Evolutionary conservation across 2,329 filamentous ascomycete species (phyloP), one percentile per base, ranked within the genome.

Genomic region (Pseudogymnoascus sp.): DNA sequence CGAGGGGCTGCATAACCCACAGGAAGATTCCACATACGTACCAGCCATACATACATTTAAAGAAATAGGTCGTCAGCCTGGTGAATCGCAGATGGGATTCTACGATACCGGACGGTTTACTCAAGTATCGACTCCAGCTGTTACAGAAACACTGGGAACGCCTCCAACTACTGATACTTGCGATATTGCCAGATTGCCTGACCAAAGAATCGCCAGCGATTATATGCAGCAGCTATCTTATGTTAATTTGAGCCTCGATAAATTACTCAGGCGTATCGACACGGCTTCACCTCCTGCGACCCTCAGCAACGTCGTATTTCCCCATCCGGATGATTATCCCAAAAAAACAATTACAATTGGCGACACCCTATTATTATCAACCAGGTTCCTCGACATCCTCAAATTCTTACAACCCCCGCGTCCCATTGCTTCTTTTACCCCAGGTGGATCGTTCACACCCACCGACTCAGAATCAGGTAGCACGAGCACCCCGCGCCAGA

Each of bases 221-320:
- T 54, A 54, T 14, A 54, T 54, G 43, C 43, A 54, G 43, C 43
- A 54, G 43, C 43, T 54, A 30, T 54, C 43, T 6, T 54, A 54
- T 54, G 43, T 54, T 12, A 54, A 54, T 30, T 30, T 54, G 30
- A 18, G n/a, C n/a, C 43, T 54, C 25, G 43, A 54, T 20, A 54
- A 54, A 18, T 12, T 54, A 54, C 43, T 54, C 6, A 33, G 9
- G 11, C 43, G 43, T 18, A 54, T 54, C 43, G 43, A 54, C 9
- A 18, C 43, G n/a, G 43, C 43, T 54, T 33, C 25, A 9, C 25
- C 43, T 16, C 43, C 43, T 54, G 25, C 43, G n/a, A 54, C 43
- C 6, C 43, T 54, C 43, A 54, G 30, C 25, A 12, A 54, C n/a
- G 25, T 54, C n/a, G 43, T 54, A 25, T 54, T 54, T 33, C 43